phyloP scores from a whole-genome alignment of 352 stramenopile species.

The Phytophthora pistaciae region DNA sequence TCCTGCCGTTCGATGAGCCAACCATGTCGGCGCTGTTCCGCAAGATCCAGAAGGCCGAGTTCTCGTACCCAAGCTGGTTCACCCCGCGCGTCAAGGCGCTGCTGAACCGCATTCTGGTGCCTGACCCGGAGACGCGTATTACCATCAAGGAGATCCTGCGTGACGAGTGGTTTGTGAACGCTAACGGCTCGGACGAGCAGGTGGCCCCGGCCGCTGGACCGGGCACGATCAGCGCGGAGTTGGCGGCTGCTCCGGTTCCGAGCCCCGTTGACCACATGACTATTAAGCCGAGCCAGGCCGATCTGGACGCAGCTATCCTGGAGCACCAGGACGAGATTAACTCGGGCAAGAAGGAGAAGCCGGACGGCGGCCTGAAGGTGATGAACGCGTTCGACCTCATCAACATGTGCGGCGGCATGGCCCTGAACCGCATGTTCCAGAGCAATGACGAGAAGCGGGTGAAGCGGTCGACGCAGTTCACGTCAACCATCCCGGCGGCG shows the following conservation, averaged over 20 bases:
- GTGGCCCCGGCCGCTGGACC: slow-evolving; percentile 22
- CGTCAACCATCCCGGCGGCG: slow-evolving; percentile 79
- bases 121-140: slow-evolving; percentile 90
- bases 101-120: slow-evolving; percentile 94
- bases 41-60: slow-evolving; percentile 97
- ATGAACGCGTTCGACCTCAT: slow-evolving; percentile 95
- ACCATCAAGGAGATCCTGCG: slow-evolving; percentile 91
- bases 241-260: slow-evolving; percentile 20
- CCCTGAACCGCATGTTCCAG: slow-evolving; percentile 92
- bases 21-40: slow-evolving; percentile 97
- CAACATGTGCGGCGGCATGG: slow-evolving; percentile 93
- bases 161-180: slow-evolving; percentile 92
- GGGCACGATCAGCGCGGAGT: slow-evolving; percentile 26
- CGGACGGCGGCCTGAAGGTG: slow-evolving; percentile 75
- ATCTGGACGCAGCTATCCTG: slow-evolving; percentile 83
- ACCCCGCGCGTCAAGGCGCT: slow-evolving; percentile 88
- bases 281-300: slow-evolving; percentile 86
- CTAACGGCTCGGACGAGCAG: slow-evolving; percentile 49
- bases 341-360: slow-evolving; percentile 74
- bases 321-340: slow-evolving; percentile 85
- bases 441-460: slow-evolving; percentile 89
- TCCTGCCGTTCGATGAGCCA: slow-evolving; percentile 95
- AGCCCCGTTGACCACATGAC: slow-evolving; percentile 54
- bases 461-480: slow-evolving; percentile 89
- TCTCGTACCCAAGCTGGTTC: slow-evolving; percentile 96